These are phyloP conservation scores for Colletotrichum sp. DNA, from an alignment of 2,329 filamentous ascomycete species.

Conservation along the genomic window DNA sequence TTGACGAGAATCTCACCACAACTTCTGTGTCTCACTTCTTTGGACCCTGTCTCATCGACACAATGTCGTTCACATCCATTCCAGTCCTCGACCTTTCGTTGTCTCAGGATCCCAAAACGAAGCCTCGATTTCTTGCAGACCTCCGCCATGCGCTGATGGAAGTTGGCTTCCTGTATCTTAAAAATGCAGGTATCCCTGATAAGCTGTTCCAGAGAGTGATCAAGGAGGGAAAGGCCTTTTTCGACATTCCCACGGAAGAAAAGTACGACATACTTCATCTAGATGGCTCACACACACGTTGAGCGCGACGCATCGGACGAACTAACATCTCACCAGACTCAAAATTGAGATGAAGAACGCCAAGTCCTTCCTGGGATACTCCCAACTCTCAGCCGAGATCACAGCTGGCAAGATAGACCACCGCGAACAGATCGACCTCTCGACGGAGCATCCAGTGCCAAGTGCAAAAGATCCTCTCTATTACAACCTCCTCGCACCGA, in stretches of 20 bases:
- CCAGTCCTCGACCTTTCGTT: constrained; percentile 79
- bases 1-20: not conserved
- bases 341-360: constrained; percentile 78
- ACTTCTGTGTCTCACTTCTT: not conserved
- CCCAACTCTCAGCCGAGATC: constrained; percentile 68
- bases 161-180: constrained; percentile 88
- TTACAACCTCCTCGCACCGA: constrained; percentile 77
- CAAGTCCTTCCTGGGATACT: constrained; percentile 74
- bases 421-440: constrained; percentile 86
- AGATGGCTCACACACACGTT: not conserved
- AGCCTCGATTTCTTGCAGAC: constrained; percentile 73
- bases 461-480: constrained; percentile 68
- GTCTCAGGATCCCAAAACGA: constrained; percentile 68
- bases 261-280: constrained; percentile 57
- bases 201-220: constrained; percentile 71
- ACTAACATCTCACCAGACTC: constrained; percentile 44
- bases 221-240: constrained; percentile 73
- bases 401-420: constrained; percentile 80
- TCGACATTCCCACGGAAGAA: constrained; percentile 76
- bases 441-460: constrained; percentile 76
- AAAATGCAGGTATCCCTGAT: constrained; percentile 76
- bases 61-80: constrained; percentile 75
- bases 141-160: constrained; percentile 80
- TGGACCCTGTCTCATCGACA: not conserved
- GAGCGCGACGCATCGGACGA: not conserved